These are phyloP conservation scores for Syzygium aromaticum DNA, from an alignment of 345 rosid species.

Conservation along the genomic window DNA sequence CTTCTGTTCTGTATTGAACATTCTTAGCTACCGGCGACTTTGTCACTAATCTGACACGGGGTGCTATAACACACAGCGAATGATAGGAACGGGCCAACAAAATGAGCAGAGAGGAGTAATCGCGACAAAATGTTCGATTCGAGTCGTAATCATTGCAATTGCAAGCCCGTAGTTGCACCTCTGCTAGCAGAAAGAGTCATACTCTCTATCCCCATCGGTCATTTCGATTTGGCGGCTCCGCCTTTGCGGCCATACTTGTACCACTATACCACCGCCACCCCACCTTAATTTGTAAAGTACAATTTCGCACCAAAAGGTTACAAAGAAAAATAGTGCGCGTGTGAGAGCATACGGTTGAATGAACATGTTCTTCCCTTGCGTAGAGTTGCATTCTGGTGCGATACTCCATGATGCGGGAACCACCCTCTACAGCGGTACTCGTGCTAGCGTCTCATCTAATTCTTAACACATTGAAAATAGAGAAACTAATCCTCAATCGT, in stretches of 20 bases:
- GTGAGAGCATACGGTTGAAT: not conserved
- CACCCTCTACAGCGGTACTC: not conserved
- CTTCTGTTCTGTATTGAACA: not conserved
- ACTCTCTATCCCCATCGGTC: no score
- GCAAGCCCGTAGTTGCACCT: no score
- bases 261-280: fast-evolving
- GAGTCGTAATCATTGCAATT: not conserved
- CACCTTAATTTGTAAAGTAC: no score
- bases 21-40: not conserved
- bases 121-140: not conserved
- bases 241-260: not conserved
- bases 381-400: not conserved
- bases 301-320: not conserved
- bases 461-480: not conserved
- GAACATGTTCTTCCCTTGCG: not conserved
- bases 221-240: not conserved
- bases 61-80: not conserved
- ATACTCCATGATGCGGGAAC: not conserved
- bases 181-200: no score
- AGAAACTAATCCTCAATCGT: not conserved
- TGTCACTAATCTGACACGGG: not conserved
- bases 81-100: not conserved
- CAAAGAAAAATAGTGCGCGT: not conserved
- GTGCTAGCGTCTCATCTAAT: not conserved
- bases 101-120: not conserved